Conservation (phyloP, 23 red algal species). For the Chondrus crispus region DNA sequence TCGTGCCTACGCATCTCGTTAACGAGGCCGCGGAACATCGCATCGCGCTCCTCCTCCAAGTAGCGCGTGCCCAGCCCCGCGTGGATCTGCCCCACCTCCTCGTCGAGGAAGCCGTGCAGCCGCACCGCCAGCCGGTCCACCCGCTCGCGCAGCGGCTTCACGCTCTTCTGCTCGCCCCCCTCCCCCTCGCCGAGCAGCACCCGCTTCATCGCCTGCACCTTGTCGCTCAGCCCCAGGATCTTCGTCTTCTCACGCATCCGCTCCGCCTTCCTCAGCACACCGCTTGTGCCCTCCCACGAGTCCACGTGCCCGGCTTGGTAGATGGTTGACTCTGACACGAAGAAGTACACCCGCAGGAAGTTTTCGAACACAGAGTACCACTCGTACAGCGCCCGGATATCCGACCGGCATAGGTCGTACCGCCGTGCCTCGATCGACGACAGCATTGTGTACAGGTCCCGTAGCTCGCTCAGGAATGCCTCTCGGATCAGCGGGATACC, state of each 20-base stretch:
- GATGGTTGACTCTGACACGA: neutral
- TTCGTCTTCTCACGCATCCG: neutral
- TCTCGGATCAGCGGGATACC: neutral
- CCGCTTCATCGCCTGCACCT: slow-evolving; percentile 24
- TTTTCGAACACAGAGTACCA: slow-evolving; percentile 42
- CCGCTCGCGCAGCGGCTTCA: neutral
- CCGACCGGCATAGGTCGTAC: slow-evolving; percentile 6
- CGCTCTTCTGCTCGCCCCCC: neutral
- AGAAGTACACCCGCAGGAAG: slow-evolving; percentile 1
- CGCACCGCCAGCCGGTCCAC: slow-evolving; percentile 2
- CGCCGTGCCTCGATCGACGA: slow-evolving; percentile 24
- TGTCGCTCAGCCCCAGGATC: neutral
- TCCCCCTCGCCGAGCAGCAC: neutral
- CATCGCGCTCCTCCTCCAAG: neutral
- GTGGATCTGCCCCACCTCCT: neutral
- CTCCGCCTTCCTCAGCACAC: neutral
- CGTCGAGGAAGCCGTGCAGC: neutral
- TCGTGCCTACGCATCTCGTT: neutral
- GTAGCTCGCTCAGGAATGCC: slow-evolving; percentile 13
- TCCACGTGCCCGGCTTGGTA: neutral
- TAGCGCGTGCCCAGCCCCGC: neutral
- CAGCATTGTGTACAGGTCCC: slow-evolving; percentile 20
- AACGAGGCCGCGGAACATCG: neutral
- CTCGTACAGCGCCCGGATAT: slow-evolving; percentile 8
- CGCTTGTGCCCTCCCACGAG: neutral